Percentiles rank a stretch among this genome's conserved stretches.
Evolutionary conservation across 2,329 filamentous ascomycete species (phyloP).

Genomic region (Hypoxylon sp.): DNA sequence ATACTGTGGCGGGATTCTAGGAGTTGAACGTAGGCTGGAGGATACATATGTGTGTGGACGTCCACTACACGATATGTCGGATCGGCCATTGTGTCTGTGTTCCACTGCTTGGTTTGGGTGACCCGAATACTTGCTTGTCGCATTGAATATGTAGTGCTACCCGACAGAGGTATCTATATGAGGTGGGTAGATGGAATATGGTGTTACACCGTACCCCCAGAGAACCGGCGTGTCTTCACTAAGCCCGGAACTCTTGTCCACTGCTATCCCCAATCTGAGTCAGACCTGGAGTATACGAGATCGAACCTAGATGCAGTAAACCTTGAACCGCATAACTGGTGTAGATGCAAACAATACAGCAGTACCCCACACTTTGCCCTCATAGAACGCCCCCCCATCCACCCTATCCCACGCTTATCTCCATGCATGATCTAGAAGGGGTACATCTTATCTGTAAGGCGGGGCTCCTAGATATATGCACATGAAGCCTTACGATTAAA

Average conservation of each 20-base stretch:
- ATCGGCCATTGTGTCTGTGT: conserved; percentile 46
- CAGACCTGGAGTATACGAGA: too few relatives aligned
- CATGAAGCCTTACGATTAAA: neutral
- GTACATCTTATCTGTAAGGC: conserved; percentile 24
- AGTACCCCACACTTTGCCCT: conserved; percentile 22
- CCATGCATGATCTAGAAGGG: conserved; percentile 10
- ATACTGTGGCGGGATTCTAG: conserved; percentile 68
- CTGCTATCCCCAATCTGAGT: too few relatives aligned
- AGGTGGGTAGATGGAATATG: too few relatives aligned
- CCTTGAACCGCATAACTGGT: conserved; percentile 4
- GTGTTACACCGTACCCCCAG: too few relatives aligned
- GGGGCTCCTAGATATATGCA: conserved; percentile 10
- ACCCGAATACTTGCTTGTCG: too few relatives aligned
- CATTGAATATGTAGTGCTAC: too few relatives aligned
- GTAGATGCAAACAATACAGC: conserved; percentile 4
- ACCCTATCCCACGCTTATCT: conserved; percentile 24
- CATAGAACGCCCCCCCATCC: neutral
- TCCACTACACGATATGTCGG: conserved; percentile 62
- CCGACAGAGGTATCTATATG: too few relatives aligned
- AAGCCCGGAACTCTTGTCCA: too few relatives aligned
- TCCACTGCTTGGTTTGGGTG: too few relatives aligned
- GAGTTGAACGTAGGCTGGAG: conserved; percentile 68
- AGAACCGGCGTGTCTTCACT: too few relatives aligned
- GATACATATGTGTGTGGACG: conserved; percentile 76
- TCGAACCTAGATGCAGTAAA: conserved; percentile 1